Percentiles rank a stretch among this genome's conserved stretches.
Evolutionary conservation across 1,139 yeast genomes (phyloP).

Genomic region (Hansenula lynferdii): DNA sequence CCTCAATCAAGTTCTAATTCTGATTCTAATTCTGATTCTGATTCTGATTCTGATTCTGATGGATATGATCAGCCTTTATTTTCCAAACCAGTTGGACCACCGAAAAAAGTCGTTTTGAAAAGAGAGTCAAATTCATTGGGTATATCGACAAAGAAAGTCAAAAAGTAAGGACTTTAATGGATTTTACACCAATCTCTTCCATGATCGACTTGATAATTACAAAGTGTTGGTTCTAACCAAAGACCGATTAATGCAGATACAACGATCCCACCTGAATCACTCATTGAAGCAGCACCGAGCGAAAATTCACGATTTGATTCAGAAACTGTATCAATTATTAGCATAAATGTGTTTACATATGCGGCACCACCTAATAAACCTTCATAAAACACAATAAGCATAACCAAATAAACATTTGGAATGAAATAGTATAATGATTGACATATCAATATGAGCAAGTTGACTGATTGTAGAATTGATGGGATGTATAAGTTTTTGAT

Average conservation of each 20-base stretch:
- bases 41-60: slow-evolving; percentile 2
- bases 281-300: slow-evolving; percentile 89
- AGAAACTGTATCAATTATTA: slow-evolving; percentile 62
- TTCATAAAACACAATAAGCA: slow-evolving; percentile 71
- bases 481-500: slow-evolving; percentile 55
- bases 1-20: no score
- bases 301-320: slow-evolving; percentile 69
- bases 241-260: slow-evolving; percentile 74
- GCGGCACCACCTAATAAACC: slow-evolving; percentile 88
- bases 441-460: slow-evolving; percentile 49
- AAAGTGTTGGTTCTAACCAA: slow-evolving; percentile 69
- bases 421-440: slow-evolving; percentile 60
- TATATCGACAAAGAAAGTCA: slow-evolving; percentile 7
- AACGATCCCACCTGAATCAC: slow-evolving; percentile 87
- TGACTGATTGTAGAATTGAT: slow-evolving; percentile 63
- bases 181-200: slow-evolving; percentile 62
- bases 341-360: slow-evolving; percentile 82
- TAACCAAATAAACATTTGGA: slow-evolving; percentile 64
- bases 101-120: slow-evolving; percentile 10
- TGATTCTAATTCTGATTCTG: not conserved
- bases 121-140: slow-evolving; percentile 15
- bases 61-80: slow-evolving; percentile 9
- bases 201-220: slow-evolving; percentile 57
- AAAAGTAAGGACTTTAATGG: slow-evolving; percentile 2
- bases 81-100: not conserved